Percentiles rank a stretch among this genome's conserved stretches.
phyloP scores from a whole-genome alignment of 257 asterid genomes.

The Agastache rugosa region DNA sequence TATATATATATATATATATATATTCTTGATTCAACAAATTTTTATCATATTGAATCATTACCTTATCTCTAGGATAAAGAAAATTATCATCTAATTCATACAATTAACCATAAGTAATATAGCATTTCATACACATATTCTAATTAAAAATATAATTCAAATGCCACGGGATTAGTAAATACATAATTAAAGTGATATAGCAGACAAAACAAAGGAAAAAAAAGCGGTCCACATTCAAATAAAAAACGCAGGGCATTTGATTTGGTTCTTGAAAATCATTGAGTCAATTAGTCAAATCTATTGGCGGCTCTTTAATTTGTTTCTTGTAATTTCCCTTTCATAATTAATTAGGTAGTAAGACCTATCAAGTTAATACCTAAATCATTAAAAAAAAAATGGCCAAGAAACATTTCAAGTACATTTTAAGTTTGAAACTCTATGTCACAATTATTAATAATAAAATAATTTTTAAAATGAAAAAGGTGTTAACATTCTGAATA shows the following conservation, averaged over 20 bases:
- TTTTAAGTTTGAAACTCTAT: too few relatives aligned
- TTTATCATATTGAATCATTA: too few relatives aligned
- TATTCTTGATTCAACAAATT: too few relatives aligned
- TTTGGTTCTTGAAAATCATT: neutral
- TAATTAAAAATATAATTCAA: too few relatives aligned
- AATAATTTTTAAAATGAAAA: too few relatives aligned
- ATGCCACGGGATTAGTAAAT: too few relatives aligned
- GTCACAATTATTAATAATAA: too few relatives aligned
- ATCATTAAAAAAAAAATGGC: neutral
- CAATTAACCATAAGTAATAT: neutral
- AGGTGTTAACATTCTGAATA: too few relatives aligned
- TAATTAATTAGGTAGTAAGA: neutral
- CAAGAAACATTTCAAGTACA: neutral
- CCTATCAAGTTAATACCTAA: neutral
- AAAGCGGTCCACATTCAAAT: neutral
- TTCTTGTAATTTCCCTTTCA: neutral
- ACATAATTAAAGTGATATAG: neutral
- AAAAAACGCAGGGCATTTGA: neutral
- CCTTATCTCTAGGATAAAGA: too few relatives aligned
- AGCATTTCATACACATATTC: too few relatives aligned
- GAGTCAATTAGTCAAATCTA: neutral
- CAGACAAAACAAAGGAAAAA: neutral
- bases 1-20: too few relatives aligned
- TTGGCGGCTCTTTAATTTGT: neutral
- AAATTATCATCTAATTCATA: too few relatives aligned